Percentiles rank a stretch among this genome's conserved stretches.
phyloP scores from a whole-genome alignment of 129 eudicot species.

The Flaveria robusta region DNA sequence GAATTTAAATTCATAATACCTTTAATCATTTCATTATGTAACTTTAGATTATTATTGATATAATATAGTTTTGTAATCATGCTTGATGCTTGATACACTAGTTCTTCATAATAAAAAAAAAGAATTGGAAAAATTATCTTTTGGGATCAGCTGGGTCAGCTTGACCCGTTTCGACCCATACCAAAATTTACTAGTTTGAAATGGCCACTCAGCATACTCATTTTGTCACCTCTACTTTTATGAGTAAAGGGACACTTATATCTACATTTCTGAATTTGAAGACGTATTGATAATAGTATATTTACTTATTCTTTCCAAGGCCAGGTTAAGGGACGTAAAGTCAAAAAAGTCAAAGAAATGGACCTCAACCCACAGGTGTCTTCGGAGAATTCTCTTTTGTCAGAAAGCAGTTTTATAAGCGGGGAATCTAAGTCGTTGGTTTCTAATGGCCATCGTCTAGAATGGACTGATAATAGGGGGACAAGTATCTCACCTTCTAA shows the following conservation, averaged over 20 bases:
- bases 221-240: not conserved
- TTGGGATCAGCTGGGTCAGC: too few relatives aligned
- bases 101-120: not conserved
- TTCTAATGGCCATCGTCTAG: constrained; percentile 50
- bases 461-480: constrained; percentile 46
- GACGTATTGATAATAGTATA: constrained; percentile 16
- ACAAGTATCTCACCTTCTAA: constrained; percentile 27
- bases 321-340: constrained; percentile 68
- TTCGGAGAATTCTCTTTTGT: constrained; percentile 71
- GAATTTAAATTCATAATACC: not conserved
- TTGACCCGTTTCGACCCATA: not conserved
- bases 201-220: not conserved
- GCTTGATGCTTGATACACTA: not conserved
- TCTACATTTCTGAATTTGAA: not conserved
- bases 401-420: constrained; percentile 59
- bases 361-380: constrained; percentile 44
- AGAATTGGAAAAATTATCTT: too few relatives aligned
- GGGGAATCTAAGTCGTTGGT: constrained; percentile 39
- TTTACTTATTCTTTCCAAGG: constrained; percentile 33
- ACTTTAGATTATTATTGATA: too few relatives aligned
- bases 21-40: too few relatives aligned
- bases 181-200: not conserved
- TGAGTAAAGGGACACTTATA: not conserved
- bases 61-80: not conserved
- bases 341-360: constrained; percentile 67